Evolutionary conservation across 1,139 yeast species (phyloP).

Genomic region (Geotrichum citri-aurantii): DNA sequence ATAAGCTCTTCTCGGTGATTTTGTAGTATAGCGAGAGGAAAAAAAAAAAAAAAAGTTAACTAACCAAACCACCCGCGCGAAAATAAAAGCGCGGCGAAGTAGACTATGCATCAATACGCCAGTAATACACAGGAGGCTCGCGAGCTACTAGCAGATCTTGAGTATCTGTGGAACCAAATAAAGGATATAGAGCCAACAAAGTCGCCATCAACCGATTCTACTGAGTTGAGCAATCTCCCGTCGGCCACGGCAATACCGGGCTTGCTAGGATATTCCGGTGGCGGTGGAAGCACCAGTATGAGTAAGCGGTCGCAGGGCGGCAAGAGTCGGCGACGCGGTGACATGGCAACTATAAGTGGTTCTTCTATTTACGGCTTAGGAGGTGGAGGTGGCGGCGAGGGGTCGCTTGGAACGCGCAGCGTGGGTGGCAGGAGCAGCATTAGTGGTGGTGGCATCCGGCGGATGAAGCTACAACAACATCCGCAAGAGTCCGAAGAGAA

Average conservation of each 20-base stretch:
- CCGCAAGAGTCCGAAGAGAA: constrained; percentile 10
- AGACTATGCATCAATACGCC: constrained; percentile 69
- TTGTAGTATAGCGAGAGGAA: neutral
- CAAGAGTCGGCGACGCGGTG: neutral
- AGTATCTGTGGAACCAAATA: constrained; percentile 69
- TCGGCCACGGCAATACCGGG: constrained; percentile 1
- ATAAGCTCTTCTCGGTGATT: neutral
- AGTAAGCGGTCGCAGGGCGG: neutral
- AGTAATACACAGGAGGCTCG: constrained; percentile 63
- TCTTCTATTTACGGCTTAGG: neutral
- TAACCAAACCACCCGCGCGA: neutral
- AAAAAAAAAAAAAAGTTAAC: neutral
- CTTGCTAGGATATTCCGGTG: constrained; percentile 1
- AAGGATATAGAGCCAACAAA: constrained; percentile 41
- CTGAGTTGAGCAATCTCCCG: neutral
- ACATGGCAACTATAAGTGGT: neutral
- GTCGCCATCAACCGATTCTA: constrained; percentile 10
- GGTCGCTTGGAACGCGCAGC: neutral
- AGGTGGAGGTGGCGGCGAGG: neutral
- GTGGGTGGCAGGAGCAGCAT: neutral
- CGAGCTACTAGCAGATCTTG: constrained; percentile 60
- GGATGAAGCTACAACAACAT: neutral
- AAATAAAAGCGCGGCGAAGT: constrained; percentile 25
- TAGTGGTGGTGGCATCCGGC: neutral
- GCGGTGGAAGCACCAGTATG: neutral